Evolutionary conservation across 345 rosid genomes (phyloP).

Genomic region (Citropsis articulata): DNA sequence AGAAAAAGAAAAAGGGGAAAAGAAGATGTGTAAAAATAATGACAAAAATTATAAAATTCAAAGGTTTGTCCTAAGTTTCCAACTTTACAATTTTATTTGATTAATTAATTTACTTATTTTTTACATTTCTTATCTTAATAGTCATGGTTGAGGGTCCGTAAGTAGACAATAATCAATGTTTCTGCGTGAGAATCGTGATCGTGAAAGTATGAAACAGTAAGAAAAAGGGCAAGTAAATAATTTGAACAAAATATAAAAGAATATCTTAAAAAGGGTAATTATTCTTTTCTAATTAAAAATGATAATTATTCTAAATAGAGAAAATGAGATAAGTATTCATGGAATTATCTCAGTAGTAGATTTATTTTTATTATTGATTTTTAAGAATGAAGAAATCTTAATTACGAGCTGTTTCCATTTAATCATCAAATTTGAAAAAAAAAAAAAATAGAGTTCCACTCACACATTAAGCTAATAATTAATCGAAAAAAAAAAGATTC

Average conservation of each 20-base stretch:
- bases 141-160: neutral
- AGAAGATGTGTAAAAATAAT: neutral
- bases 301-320: too few relatives aligned
- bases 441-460: too few relatives aligned
- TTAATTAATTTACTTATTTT: neutral
- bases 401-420: too few relatives aligned
- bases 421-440: too few relatives aligned
- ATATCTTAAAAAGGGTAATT: neutral
- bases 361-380: too few relatives aligned
- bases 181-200: neutral
- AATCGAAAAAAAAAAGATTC: too few relatives aligned
- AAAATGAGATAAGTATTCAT: too few relatives aligned
- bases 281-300: too few relatives aligned
- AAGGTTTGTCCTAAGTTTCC: neutral
- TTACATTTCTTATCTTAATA: neutral
- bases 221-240: neutral
- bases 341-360: too few relatives aligned
- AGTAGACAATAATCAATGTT: neutral
- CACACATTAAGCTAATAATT: too few relatives aligned
- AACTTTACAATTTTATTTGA: neutral
- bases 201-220: neutral
- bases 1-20: neutral
- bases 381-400: too few relatives aligned
- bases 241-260: neutral
- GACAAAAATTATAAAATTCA: neutral